Evolutionary conservation across 805 yeast species (phyloP).

Genomic region (Zygosaccharomyces lentus): DNA sequence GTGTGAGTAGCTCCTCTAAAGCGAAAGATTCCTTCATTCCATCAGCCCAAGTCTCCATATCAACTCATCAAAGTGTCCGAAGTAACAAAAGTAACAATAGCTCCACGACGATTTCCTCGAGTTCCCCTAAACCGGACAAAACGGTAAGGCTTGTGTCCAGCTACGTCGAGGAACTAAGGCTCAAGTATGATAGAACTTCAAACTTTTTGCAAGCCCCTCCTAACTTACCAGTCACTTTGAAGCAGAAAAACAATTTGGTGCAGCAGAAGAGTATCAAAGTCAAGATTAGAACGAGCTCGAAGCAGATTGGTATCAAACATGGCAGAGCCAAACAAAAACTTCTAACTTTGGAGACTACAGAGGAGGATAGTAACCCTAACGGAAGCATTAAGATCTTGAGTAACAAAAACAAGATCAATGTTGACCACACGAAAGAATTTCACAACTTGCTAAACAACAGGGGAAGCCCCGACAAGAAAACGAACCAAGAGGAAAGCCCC

Average conservation of each 20-base stretch:
- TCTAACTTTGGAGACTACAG: conserved; percentile 32
- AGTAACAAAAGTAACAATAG: conserved; percentile 10
- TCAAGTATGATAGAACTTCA: conserved; percentile 32
- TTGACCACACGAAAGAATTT: conserved; percentile 34
- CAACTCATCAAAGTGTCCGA: conserved; percentile 8
- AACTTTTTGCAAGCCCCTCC: conserved; percentile 37
- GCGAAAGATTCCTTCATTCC: not conserved
- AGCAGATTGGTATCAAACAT: conserved; percentile 37
- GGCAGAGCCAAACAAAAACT: conserved; percentile 36
- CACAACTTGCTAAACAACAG: conserved; percentile 29
- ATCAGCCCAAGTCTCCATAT: not conserved
- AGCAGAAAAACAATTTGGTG: conserved; percentile 31
- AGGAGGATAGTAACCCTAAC: conserved; percentile 21
- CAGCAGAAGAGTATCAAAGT: conserved; percentile 35
- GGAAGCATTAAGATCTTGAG: conserved; percentile 3
- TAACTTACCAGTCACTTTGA: conserved; percentile 31
- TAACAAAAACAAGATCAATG: conserved; percentile 13
- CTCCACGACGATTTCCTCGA: conserved; percentile 8
- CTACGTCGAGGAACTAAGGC: conserved; percentile 33
- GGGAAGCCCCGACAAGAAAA: conserved; percentile 1
- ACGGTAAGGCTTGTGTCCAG: conserved; percentile 31
- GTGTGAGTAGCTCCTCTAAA: not conserved
- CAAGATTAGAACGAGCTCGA: conserved; percentile 34
- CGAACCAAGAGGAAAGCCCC: conserved; percentile 4
- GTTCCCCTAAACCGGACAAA: conserved; percentile 19